Evolutionary conservation across 352 stramenopile genomes (phyloP).

Genomic region (Phytophthora agathidicida): DNA sequence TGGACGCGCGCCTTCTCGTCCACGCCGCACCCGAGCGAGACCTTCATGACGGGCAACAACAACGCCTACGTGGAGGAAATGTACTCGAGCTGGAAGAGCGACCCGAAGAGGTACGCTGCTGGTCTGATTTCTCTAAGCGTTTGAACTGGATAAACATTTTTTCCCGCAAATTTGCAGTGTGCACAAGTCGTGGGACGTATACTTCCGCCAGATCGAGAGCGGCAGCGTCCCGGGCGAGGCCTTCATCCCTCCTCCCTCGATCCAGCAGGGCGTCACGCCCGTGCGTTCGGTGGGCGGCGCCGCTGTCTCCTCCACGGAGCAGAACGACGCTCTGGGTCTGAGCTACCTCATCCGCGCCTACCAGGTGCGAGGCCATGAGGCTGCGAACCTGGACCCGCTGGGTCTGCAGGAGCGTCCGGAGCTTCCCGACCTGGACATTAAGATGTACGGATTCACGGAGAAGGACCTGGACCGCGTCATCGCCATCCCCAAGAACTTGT

Average conservation of each 20-base stretch:
- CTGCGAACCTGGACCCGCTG: conserved; percentile 97
- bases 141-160: not conserved
- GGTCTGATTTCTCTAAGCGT: conserved; percentile 5
- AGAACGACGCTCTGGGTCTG: conserved; percentile 90
- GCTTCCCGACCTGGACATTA: conserved; percentile 89
- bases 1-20: conserved; percentile 62
- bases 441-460: conserved; percentile 93
- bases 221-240: conserved; percentile 79
- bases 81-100: conserved; percentile 93
- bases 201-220: conserved; percentile 85
- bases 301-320: conserved; percentile 40
- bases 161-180: conserved; percentile 46
- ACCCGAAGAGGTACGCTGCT: conserved; percentile 76
- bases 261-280: conserved; percentile 76
- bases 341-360: conserved; percentile 98
- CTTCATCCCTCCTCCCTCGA: conserved; percentile 83
- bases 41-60: conserved; percentile 95
- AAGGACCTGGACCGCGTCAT: conserved; percentile 91
- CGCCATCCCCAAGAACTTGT: conserved; percentile 89
- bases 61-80: conserved; percentile 98
- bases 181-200: conserved; percentile 89
- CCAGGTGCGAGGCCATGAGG: conserved; percentile 96
- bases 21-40: conserved; percentile 81
- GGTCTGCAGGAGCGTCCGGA: conserved; percentile 74
- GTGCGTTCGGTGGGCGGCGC: conserved; percentile 52